Base-by-base conservation (phyloP, 192 early-diverging fungal genomes). In the Paraglomus occultum region DNA sequence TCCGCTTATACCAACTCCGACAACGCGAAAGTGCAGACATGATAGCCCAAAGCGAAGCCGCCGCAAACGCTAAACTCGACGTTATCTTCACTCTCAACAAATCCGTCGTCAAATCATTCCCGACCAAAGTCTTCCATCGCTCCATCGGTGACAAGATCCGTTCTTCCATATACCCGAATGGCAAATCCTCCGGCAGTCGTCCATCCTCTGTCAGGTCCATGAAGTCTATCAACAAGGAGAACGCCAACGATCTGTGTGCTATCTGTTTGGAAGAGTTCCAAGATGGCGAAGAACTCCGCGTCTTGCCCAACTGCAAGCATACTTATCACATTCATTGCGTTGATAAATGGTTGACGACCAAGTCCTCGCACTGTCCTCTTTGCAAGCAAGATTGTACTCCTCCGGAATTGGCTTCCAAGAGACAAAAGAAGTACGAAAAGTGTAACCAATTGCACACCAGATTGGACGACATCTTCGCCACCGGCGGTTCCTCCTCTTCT, bases 221-320 rank as follows among this genome's bases (percentile, higher is more conserved):
- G 31, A 31, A 31, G 31, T 31, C 31, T 31, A 31, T 31, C 31
- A 43, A 20, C 0, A 18, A 67, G 17, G 64, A 47, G 15, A 6
- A 67, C 17, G 44, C 58, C 39, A 75, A 75, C 44, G 77, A 79
- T 55, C 65, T 72, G 1, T 80, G 78, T 49, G 73, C 78, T n/a
- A 74, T 80, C 44, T 80, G 78, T 57, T 44, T 80, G 22, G 78
- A 80, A 14, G 75, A 80, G 45, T 76, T 76, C 67, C 14, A n/a
- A 42, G 58, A 72, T 2, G 78, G 78, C 15, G 78, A 80, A 38
- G 59, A 64, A 18, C 52, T 80, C 14, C 71, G 78, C 6, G 51
- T 48, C 0, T 54, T 80, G 48, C 78, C 78, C 44, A 20, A 15
- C 11, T 80, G 78, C 17, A 60, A 70, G 4, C 78, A 80, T 62